Percentiles rank a stretch among this genome's conserved stretches.
Conservation (phyloP, 1,139 yeast genomes). For the Nakaseomyces nivariensis region DNA sequence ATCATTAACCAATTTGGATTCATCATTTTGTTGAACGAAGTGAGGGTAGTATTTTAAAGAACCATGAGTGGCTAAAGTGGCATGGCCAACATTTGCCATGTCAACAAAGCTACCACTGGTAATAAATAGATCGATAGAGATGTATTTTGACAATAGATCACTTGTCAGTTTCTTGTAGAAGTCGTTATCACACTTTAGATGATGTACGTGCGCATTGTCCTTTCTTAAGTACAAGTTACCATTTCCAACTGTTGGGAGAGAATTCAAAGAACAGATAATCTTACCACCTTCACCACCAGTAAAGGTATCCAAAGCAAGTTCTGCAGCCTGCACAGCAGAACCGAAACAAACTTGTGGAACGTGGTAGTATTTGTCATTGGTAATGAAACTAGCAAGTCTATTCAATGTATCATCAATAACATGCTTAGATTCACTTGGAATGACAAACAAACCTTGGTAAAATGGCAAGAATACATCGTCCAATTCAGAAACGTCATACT, state of each 20-base stretch:
- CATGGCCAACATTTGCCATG: slow-evolving; percentile 60
- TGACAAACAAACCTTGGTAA: slow-evolving; percentile 67
- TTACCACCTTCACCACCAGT: slow-evolving; percentile 67
- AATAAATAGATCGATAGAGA: slow-evolving; percentile 71
- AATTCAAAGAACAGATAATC: slow-evolving; percentile 56
- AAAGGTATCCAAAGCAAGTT: slow-evolving; percentile 47
- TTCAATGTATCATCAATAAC: slow-evolving; percentile 62
- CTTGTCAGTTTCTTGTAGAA: slow-evolving; percentile 55
- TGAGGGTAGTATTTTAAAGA: slow-evolving; percentile 52
- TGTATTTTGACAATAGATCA: slow-evolving; percentile 47
- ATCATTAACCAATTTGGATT: slow-evolving; percentile 52
- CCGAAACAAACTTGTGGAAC: slow-evolving; percentile 72
- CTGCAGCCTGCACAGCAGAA: slow-evolving; percentile 64
- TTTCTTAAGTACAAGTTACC: slow-evolving; percentile 58
- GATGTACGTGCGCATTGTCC: slow-evolving; percentile 47
- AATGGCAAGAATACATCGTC: slow-evolving; percentile 80
- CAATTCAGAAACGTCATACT: slow-evolving; percentile 60
- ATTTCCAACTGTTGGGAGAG: slow-evolving; percentile 76
- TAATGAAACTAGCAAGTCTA: slow-evolving; percentile 43
- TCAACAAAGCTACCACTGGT: slow-evolving; percentile 62
- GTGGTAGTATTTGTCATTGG: slow-evolving; percentile 34
- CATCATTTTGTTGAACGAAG: slow-evolving; percentile 64
- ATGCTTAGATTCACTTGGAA: slow-evolving; percentile 53
- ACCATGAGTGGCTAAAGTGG: slow-evolving; percentile 71
- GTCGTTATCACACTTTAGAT: slow-evolving; percentile 50